Evolutionary conservation across 306 rosid genomes (phyloP).

Genomic region (Corylus avellana): DNA sequence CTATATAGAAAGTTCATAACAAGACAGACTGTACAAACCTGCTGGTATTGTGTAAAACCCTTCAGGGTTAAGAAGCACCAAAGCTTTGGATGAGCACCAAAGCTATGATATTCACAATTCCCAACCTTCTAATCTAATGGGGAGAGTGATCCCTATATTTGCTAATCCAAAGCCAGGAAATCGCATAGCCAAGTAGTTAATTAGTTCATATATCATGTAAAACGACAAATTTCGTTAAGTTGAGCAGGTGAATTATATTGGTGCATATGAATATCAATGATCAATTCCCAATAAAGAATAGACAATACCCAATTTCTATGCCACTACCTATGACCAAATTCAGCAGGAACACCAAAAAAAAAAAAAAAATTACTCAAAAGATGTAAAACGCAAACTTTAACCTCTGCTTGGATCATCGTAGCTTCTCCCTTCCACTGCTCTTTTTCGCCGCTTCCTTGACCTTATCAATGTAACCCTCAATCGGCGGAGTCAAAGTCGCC

Average conservation of each 20-base stretch:
- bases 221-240: neutral
- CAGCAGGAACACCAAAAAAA: neutral
- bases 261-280: too few species aligned
- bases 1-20: too few species aligned
- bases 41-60: neutral
- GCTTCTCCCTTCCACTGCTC: constrained; percentile 71
- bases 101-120: too few species aligned
- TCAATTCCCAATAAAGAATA: neutral
- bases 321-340: neutral
- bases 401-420: constrained; percentile 51
- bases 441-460: constrained; percentile 78
- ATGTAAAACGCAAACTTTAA: neutral
- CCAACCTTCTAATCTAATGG: too few species aligned
- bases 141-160: too few species aligned
- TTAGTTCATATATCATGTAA: neutral
- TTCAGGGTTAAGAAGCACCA: too few species aligned
- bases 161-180: too few species aligned
- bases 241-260: neutral
- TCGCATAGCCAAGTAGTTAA: too few species aligned
- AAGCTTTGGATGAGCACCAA: too few species aligned
- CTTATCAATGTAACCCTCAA: constrained; percentile 64
- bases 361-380: neutral
- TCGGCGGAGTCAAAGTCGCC: constrained; percentile 92
- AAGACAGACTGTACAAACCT: neutral
- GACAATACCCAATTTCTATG: neutral